Evolutionary conservation across 2,329 filamentous ascomycete species (phyloP).

Genomic region (Tolypocladium guangdongense): DNA sequence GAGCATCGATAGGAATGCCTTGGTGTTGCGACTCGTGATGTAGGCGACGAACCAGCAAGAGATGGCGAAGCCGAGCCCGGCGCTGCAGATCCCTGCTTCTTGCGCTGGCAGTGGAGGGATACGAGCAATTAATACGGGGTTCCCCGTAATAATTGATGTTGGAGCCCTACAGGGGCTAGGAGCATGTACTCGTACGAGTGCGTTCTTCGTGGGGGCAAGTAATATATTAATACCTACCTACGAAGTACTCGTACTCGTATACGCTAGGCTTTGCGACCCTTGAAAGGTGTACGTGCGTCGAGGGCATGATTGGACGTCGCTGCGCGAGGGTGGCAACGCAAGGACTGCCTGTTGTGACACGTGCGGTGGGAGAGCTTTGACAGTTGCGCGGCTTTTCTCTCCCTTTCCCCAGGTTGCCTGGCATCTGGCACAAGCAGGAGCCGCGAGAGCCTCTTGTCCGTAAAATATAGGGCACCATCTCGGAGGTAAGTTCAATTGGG

Average conservation of each 20-base stretch:
- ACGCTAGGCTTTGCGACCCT: too few species aligned
- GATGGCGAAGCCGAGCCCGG: not conserved
- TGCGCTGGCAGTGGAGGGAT: not conserved
- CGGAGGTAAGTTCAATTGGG: not conserved
- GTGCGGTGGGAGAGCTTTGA: not conserved
- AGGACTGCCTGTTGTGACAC: not conserved
- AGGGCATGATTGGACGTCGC: not conserved
- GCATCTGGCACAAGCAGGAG: not conserved
- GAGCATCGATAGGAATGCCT: not conserved
- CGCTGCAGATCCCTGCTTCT: not conserved
- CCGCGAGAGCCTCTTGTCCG: not conserved
- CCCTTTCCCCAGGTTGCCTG: not conserved
- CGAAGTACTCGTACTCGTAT: too few species aligned
- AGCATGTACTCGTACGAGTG: too few species aligned
- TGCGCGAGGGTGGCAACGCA: not conserved
- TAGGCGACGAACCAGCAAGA: too few species aligned
- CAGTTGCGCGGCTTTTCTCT: not conserved
- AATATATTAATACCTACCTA: too few species aligned
- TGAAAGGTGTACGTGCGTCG: not conserved
- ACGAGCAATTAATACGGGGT: not conserved
- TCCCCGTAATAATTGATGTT: too few species aligned
- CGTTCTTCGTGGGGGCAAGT: too few species aligned
- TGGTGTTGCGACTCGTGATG: not conserved
- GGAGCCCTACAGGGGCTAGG: too few species aligned
- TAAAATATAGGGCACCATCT: not conserved